Percentiles rank a stretch among this genome's conserved stretches.
These are phyloP conservation scores for Baudoinia panamericana DNA, from an alignment of 495 filamentous ascomycete species.

Conservation along the genomic window DNA sequence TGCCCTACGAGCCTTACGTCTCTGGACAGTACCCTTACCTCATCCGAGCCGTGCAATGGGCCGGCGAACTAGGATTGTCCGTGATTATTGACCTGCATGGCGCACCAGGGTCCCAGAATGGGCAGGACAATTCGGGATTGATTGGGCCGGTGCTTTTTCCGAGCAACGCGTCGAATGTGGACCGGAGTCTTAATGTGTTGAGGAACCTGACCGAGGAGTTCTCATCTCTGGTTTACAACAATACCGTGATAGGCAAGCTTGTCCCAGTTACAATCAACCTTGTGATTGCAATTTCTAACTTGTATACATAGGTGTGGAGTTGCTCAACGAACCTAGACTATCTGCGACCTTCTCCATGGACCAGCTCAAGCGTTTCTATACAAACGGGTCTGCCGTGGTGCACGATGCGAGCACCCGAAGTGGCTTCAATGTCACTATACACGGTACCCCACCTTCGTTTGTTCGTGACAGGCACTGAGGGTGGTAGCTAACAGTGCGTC, in stretches of 20 bases:
- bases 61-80: constrained; percentile 29
- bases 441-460: background rate
- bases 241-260: constrained; percentile 4
- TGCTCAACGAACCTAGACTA: constrained; percentile 13
- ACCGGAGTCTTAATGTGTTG: constrained; percentile 9
- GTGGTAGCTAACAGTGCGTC: background rate
- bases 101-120: constrained; percentile 28
- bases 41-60: constrained; percentile 36
- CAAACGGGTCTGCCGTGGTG: constrained; percentile 4
- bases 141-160: constrained; percentile 5
- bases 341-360: constrained; percentile 1
- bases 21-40: constrained; percentile 26
- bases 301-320: constrained; percentile 3
- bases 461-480: background rate
- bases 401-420: constrained; percentile 1
- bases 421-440: constrained; percentile 13
- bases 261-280: background rate
- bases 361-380: constrained; percentile 6
- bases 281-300: background rate
- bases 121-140: constrained; percentile 10
- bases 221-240: background rate
- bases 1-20: constrained; percentile 13
- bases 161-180: constrained; percentile 6
- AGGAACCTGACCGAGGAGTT: constrained; percentile 10
- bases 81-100: constrained; percentile 39